Evolutionary conservation across 2,329 filamentous ascomycete species (phyloP).

Genomic region (Chaetomium globosum): DNA sequence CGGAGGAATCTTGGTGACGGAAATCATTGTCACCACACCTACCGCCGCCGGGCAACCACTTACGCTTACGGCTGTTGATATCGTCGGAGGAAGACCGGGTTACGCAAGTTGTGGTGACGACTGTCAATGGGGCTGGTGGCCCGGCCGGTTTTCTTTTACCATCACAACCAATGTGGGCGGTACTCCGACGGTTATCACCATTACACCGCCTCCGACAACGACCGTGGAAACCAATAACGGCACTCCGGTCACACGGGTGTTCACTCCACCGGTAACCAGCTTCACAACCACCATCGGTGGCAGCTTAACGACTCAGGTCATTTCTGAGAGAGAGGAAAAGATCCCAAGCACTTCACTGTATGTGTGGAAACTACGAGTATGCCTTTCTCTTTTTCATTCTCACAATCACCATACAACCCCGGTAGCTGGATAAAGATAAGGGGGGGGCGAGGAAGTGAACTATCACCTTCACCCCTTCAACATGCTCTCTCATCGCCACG

Average conservation of each 20-base stretch:
- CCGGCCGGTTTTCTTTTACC: constrained; percentile 35
- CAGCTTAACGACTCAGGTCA: constrained; percentile 35
- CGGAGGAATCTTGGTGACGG: constrained; percentile 27
- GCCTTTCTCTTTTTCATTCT: no score
- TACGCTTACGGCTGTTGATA: constrained; percentile 31
- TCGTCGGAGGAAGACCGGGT: constrained; percentile 31
- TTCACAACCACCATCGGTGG: constrained; percentile 39
- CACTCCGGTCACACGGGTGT: constrained; percentile 34
- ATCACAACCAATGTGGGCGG: constrained; percentile 38
- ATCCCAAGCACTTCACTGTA: no score
- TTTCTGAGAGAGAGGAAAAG: no score
- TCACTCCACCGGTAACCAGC: constrained; percentile 35
- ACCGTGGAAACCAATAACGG: constrained; percentile 37
- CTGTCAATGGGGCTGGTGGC: constrained; percentile 29
- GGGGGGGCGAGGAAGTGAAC: no score
- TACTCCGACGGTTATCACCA: constrained; percentile 35
- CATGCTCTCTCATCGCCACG: no score
- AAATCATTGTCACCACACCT: constrained; percentile 28
- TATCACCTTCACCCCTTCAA: no score
- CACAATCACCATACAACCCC: no score
- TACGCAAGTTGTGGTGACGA: constrained; percentile 33
- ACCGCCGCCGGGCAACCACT: constrained; percentile 26
- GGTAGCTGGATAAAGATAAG: no score
- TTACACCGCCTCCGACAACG: constrained; percentile 34
- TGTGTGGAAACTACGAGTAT: no score